phyloP scores from a whole-genome alignment of 1,139 yeast species.

The Eremothecium gossypii region DNA sequence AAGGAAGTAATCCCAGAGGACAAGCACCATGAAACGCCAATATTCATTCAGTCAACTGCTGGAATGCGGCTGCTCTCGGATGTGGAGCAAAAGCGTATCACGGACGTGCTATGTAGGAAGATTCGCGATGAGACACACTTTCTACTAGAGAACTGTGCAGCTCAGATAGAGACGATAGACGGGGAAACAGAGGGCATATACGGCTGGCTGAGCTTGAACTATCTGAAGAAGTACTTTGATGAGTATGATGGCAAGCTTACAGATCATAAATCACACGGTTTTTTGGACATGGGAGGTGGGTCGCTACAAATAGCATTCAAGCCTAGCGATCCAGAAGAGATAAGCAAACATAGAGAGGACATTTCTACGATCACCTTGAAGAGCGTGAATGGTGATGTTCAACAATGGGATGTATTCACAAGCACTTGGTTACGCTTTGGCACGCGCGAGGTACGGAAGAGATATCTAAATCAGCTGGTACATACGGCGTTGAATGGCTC shows the following conservation, averaged over 20 bases:
- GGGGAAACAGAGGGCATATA: conserved; percentile 75
- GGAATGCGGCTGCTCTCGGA: conserved; percentile 63
- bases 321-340: conserved; percentile 46
- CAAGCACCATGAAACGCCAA: conserved; percentile 50
- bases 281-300: conserved; percentile 91
- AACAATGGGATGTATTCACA: conserved; percentile 64
- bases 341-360: conserved; percentile 52
- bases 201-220: conserved; percentile 74
- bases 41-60: conserved; percentile 70
- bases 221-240: conserved; percentile 48
- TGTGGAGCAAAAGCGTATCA: conserved; percentile 37
- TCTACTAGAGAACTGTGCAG: conserved; percentile 43
- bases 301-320: conserved; percentile 75
- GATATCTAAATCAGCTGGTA: conserved; percentile 50
- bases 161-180: conserved; percentile 62
- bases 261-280: conserved; percentile 53
- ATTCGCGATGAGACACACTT: conserved; percentile 44
- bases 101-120: conserved; percentile 43
- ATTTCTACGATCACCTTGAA: conserved; percentile 48
- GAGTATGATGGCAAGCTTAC: conserved; percentile 33
- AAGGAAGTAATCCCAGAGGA: conserved; percentile 47
- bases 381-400: conserved; percentile 51
- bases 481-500: conserved; percentile 36
- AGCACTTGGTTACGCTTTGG: conserved; percentile 84
- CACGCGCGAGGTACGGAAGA: conserved; percentile 64